A percentile compares a stretch with the other conserved stretches of the same genome.
These are phyloP conservation scores for Fusarium succisae DNA, from an alignment of 2,329 filamentous ascomycete species.

Conservation along the genomic window DNA sequence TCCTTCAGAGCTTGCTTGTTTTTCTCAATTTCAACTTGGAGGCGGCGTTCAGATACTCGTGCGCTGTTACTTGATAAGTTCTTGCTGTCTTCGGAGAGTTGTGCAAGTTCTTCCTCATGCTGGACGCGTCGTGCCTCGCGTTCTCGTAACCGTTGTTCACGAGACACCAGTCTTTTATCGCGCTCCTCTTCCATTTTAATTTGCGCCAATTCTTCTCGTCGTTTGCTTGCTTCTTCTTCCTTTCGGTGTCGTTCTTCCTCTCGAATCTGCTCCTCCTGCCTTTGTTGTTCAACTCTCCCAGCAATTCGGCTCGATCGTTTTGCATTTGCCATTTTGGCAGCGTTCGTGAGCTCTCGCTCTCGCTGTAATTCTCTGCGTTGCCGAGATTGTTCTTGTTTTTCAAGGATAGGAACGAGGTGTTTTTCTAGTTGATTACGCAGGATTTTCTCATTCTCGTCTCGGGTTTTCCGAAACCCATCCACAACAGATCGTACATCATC, in stretches of 20 bases:
- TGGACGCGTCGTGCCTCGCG: conserved; percentile 84
- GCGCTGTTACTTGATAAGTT: conserved; percentile 63
- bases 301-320: conserved; percentile 94
- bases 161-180: conserved; percentile 80
- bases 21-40: conserved; percentile 84
- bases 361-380: conserved; percentile 74
- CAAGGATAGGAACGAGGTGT: conserved; percentile 84
- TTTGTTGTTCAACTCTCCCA: conserved; percentile 80
- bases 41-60: conserved; percentile 79
- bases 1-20: conserved; percentile 80
- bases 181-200: conserved; percentile 74
- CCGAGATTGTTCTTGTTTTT: conserved; percentile 78
- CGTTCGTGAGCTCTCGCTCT: conserved; percentile 80
- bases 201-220: conserved; percentile 71
- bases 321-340: conserved; percentile 90
- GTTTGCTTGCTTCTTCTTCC: conserved; percentile 70
- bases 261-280: conserved; percentile 73
- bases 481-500: conserved; percentile 80
- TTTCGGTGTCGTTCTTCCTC: conserved; percentile 67
- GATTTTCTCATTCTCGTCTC: conserved; percentile 85
- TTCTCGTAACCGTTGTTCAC: conserved; percentile 86
- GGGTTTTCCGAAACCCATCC: conserved; percentile 75
- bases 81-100: conserved; percentile 79
- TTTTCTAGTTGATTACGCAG: conserved; percentile 76
- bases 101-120: conserved; percentile 84